Base-by-base conservation (phyloP, 2,329 filamentous ascomycete species). In the Bipolaris zeicola region DNA sequence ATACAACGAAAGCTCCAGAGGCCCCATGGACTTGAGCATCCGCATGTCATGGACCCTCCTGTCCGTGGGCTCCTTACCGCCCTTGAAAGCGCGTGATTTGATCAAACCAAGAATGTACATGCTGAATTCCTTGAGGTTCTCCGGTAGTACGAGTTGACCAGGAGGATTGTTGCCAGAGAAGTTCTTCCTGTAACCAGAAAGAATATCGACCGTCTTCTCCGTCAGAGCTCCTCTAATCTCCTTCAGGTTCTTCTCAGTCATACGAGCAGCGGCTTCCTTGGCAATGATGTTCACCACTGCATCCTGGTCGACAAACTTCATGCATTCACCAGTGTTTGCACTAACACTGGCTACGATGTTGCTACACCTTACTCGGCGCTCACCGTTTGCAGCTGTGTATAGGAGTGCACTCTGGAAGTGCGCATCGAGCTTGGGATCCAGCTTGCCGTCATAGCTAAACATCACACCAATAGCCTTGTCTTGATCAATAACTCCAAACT, bases 251-350 rank as follows among this genome's bases (percentile, higher is more conserved):
- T 87, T 78, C 81, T 96, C 78, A 75, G 88, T 82, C 65, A 96
- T 88, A 75, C 92, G 92, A n/a, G 90, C 88, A 38, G 92, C 90
- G 37, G 93, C 92, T 76, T 99, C 94, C 80, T 98, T 98, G 43
- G 94, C 92, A 56, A 99, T 86, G 55, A 98, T 86, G 36, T 87
- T 86, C 56, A 94, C 85, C 22, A 99, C 91, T 6, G 95, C 93
- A 76, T 99, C 95, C 75, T 99, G 94, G 72, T 99, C 95, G 38
- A 98, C 89, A 72, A 92, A 95, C 70, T 93, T 95, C 86, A 98
- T 91, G 22, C 83, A 83, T 59, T 96, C 92, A 60, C 90, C 86
- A 11, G 91, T 88, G 52, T 87, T 88, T 64, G 97, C 92, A 62
- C 89, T 96, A 37, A 98, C 92, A 55, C 91, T 94, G 1, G 95